Percentiles rank a stretch among this genome's conserved stretches.
Evolutionary conservation across 441 rosid genomes (phyloP).

Genomic region (Eutrema salsugineum): DNA sequence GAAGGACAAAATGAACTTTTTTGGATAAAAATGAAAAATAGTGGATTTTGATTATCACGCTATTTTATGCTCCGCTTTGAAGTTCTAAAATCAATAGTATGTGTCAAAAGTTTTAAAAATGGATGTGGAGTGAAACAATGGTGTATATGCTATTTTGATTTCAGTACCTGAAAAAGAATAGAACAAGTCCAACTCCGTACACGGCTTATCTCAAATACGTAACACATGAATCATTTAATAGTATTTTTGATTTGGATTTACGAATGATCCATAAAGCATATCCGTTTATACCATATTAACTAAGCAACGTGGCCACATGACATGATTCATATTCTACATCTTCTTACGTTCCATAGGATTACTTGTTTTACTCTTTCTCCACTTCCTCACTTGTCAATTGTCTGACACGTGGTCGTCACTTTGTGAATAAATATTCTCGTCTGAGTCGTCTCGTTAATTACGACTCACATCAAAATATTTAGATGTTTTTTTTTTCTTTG

Average conservation of each 20-base stretch:
- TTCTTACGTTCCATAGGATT: slow-evolving; percentile 10
- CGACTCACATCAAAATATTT: not conserved
- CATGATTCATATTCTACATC: slow-evolving; percentile 6
- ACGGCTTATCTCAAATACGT: slow-evolving; percentile 13
- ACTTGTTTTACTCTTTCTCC: no score
- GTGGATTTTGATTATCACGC: not conserved
- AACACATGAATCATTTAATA: not conserved
- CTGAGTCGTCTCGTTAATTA: not conserved
- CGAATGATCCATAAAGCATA: slow-evolving; percentile 22
- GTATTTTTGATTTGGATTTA: not conserved
- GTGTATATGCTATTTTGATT: slow-evolving; percentile 7
- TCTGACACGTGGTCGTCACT: slow-evolving; percentile 1
- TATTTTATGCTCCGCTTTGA: not conserved
- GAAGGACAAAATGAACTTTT: no score
- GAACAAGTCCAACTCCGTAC: not conserved
- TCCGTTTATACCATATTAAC: slow-evolving; percentile 3
- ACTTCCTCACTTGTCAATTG: no score
- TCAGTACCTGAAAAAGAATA: not conserved
- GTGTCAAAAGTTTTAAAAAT: not conserved
- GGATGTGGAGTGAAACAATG: not conserved
- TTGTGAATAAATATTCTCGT: not conserved
- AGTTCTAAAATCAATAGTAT: not conserved
- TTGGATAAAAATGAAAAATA: not conserved
- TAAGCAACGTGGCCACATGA: slow-evolving; percentile 19
- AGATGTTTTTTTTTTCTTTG: no score